These are phyloP conservation scores for Balamuthia mandrillaris DNA, from an alignment of 208 protist genomes.

Conservation along the genomic window DNA sequence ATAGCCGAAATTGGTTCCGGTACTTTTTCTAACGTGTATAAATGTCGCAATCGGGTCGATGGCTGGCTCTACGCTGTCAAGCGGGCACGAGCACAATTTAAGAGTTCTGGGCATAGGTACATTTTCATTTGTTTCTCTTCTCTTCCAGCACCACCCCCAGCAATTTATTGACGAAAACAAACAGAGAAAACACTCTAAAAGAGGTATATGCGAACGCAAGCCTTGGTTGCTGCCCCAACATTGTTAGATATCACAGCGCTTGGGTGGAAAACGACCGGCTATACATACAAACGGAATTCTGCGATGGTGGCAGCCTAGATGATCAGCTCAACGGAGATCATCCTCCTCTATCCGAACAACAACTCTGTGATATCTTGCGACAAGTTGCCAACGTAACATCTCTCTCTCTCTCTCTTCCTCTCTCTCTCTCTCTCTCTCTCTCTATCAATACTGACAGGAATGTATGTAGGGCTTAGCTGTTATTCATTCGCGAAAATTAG, in stretches of 20 bases:
- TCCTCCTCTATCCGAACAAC: constrained; percentile 5
- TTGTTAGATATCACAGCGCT: constrained; percentile 7
- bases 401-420: not conserved
- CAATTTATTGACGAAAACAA: too few relatives aligned
- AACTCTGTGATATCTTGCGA: constrained; percentile 2
- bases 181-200: constrained; percentile 40
- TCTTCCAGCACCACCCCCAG: too few relatives aligned
- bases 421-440: too few relatives aligned
- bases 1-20: constrained; percentile 20
- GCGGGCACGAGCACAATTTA: constrained; percentile 15
- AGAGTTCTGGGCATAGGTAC: not conserved
- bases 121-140: too few relatives aligned
- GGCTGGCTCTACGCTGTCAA: constrained; percentile 35
- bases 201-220: constrained; percentile 30
- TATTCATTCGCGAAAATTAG: constrained; percentile 13
- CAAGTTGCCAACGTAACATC: constrained; percentile 2
- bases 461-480: not conserved
- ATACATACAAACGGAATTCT: constrained; percentile 39
- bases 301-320: not conserved
- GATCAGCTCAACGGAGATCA: constrained; percentile 11
- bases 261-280: constrained; percentile 25
- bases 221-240: constrained; percentile 6
- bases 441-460: too few relatives aligned
- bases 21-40: constrained; percentile 29
- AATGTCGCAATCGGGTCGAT: constrained; percentile 25